phyloP scores from a whole-genome alignment of 1,139 yeast species.

The Kodamaea ohmeri region DNA sequence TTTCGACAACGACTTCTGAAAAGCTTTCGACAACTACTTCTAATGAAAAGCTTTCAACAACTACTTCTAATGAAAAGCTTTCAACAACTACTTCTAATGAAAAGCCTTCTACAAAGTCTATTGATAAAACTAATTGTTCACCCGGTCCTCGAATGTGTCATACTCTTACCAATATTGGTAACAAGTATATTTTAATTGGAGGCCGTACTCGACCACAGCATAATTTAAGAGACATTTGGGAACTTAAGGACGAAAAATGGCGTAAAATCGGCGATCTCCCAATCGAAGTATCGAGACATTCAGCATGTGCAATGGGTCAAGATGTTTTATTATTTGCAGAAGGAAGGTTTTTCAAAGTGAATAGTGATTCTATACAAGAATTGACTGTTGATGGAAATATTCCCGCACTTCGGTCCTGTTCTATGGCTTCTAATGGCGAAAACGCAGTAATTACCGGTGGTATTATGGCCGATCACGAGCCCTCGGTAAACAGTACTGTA shows the following conservation, averaged over 20 bases:
- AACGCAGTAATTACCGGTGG: conserved; percentile 59
- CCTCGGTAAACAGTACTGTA: conserved; percentile 32
- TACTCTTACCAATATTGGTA: conserved; percentile 37
- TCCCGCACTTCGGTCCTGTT: conserved; percentile 26
- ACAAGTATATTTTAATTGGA: conserved; percentile 49
- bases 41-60: too few relatives aligned
- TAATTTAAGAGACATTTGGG: conserved; percentile 34
- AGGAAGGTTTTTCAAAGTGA: conserved; percentile 43
- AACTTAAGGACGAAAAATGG: conserved; percentile 35
- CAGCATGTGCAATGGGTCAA: conserved; percentile 32
- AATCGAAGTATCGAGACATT: conserved; percentile 53
- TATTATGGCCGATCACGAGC: conserved; percentile 30
- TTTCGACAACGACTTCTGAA: too few relatives aligned
- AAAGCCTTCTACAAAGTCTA: too few relatives aligned
- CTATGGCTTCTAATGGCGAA: conserved; percentile 33
- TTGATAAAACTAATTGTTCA: too few relatives aligned
- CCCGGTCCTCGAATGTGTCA: conserved; percentile 72
- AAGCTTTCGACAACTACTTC: too few relatives aligned
- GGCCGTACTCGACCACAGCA: conserved; percentile 66
- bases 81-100: too few relatives aligned
- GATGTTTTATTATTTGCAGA: conserved; percentile 10
- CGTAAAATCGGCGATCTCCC: conserved; percentile 43
- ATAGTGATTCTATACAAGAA: conserved; percentile 45
- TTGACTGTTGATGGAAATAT: conserved; percentile 18
- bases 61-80: too few relatives aligned